Evolutionary conservation across 2,329 filamentous ascomycete species (phyloP).

Genomic region (Pezicula rhizophila): DNA sequence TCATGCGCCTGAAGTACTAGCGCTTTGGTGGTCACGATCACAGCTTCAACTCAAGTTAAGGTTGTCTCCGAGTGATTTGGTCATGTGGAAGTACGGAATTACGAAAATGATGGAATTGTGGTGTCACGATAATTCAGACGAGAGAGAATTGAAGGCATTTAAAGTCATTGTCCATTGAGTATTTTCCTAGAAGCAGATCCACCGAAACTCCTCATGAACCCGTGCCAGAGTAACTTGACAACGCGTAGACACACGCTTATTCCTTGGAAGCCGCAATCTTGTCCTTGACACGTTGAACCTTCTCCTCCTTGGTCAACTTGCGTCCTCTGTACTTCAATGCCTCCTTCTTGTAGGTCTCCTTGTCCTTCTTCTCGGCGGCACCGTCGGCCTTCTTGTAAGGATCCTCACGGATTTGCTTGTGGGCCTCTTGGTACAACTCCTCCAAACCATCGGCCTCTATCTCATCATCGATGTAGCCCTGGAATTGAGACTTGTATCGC

Average conservation of each 20-base stretch:
- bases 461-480: constrained; percentile 95
- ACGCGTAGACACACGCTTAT: constrained; percentile 18
- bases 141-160: not conserved
- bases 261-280: constrained; percentile 79
- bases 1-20: too few relatives aligned
- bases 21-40: not conserved
- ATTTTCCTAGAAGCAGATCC: not conserved
- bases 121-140: too few relatives aligned
- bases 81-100: not conserved
- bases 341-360: constrained; percentile 95
- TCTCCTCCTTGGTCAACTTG: constrained; percentile 82
- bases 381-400: constrained; percentile 87
- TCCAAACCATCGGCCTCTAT: constrained; percentile 94
- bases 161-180: not conserved
- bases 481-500: constrained; percentile 98
- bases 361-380: constrained; percentile 82
- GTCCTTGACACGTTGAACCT: constrained; percentile 74
- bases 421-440: constrained; percentile 92
- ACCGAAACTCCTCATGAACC: constrained; percentile 15
- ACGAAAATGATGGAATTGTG: not conserved
- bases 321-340: constrained; percentile 77
- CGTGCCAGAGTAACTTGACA: constrained; percentile 5
- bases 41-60: not conserved
- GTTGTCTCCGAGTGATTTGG: not conserved
- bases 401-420: constrained; percentile 95